phyloP scores from a whole-genome alignment of 306 rosid genomes.

The Prosopis cineraria region DNA sequence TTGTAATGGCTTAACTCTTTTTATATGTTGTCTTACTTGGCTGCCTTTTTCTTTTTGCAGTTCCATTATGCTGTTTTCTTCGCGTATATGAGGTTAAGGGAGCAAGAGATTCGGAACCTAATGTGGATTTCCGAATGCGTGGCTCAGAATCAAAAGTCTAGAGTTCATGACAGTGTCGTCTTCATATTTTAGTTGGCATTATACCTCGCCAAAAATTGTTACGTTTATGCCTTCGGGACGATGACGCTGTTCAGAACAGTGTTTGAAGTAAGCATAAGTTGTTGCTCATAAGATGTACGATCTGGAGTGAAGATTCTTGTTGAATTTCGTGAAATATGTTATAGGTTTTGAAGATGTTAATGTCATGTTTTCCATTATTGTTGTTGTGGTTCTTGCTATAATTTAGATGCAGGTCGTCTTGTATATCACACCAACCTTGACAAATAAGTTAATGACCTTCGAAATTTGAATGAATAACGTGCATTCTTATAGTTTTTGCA shows the following conservation, averaged over 20 bases:
- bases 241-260: constrained; percentile 37
- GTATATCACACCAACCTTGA: background rate
- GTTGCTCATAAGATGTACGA: constrained; percentile 28
- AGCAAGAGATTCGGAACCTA: constrained; percentile 93
- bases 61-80: constrained; percentile 95
- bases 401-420: background rate
- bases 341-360: constrained; percentile 17
- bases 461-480: background rate
- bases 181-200: constrained; percentile 74
- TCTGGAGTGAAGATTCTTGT: constrained; percentile 32
- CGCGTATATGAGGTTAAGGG: constrained; percentile 98
- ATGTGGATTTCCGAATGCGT: constrained; percentile 99
- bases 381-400: background rate
- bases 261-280: constrained; percentile 37
- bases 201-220: constrained; percentile 10
- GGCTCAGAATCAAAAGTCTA: constrained; percentile 96
- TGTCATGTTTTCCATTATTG: constrained; percentile 4
- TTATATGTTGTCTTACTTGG: constrained; percentile 1
- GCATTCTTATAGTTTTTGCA: background rate
- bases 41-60: constrained; percentile 44
- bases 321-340: constrained; percentile 33
- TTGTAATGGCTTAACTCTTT: background rate
- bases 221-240: constrained; percentile 29
- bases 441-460: background rate
- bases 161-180: constrained; percentile 98